These are phyloP conservation scores for Cladobotryum protrusum DNA, from an alignment of 2,329 filamentous ascomycete genomes.

Conservation along the genomic window DNA sequence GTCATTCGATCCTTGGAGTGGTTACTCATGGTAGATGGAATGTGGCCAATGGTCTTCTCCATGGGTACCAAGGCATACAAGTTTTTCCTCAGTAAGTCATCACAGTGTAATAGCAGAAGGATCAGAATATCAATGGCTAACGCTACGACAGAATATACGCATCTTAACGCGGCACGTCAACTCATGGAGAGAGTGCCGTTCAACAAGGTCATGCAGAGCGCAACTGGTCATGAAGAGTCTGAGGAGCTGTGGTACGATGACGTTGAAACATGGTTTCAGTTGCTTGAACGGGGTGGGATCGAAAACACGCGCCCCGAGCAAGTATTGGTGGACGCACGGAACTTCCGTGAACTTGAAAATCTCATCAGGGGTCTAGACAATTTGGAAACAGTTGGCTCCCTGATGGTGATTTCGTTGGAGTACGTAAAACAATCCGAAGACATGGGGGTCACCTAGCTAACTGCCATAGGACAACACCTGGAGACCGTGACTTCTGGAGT, in stretches of 20 bases:
- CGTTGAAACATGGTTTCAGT: slow-evolving; percentile 33
- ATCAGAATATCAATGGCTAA: background rate
- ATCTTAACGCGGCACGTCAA: slow-evolving; percentile 48
- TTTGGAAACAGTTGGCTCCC: slow-evolving; percentile 59
- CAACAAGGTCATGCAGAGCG: slow-evolving; percentile 39
- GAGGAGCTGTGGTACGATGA: slow-evolving; percentile 35
- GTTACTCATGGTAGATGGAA: slow-evolving; percentile 67
- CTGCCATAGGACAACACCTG: slow-evolving; percentile 2
- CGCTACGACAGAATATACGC: slow-evolving; percentile 36
- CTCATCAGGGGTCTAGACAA: slow-evolving; percentile 60
- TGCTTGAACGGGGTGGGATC: slow-evolving; percentile 31
- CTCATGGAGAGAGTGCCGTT: slow-evolving; percentile 48
- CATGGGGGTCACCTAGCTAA: background rate
- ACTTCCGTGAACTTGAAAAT: slow-evolving; percentile 62
- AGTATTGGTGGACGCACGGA: slow-evolving; percentile 50
- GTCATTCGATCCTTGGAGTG: slow-evolving; percentile 80
- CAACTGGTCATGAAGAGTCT: slow-evolving; percentile 31
- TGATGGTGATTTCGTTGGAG: slow-evolving; percentile 47
- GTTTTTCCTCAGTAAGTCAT: slow-evolving; percentile 69
- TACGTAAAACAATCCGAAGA: slow-evolving; percentile 28
- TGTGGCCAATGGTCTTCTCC: slow-evolving; percentile 65
- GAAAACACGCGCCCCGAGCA: slow-evolving; percentile 33
- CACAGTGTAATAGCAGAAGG: background rate
- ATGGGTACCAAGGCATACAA: slow-evolving; percentile 70
- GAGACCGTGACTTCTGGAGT: slow-evolving; percentile 44